Percentiles rank a stretch among this genome's conserved stretches.
Evolutionary conservation across 129 eudicot genomes (phyloP).

Genomic region (Sambucus nigra): DNA sequence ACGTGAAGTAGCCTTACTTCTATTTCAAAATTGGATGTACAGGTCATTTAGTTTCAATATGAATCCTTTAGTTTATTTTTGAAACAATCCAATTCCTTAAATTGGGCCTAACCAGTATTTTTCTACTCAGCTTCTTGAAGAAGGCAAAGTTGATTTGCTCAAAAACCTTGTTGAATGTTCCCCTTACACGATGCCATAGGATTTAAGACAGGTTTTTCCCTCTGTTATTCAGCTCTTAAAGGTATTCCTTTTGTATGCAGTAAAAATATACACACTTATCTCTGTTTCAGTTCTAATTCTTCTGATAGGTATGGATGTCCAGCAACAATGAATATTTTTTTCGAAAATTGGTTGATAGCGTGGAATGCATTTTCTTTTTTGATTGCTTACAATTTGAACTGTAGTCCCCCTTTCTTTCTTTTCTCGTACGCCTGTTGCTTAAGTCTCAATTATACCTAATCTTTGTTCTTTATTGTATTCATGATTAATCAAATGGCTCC

Average conservation of each 20-base stretch:
- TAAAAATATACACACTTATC: not conserved
- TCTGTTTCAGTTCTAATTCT: not conserved
- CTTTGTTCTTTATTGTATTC: too few relatives aligned
- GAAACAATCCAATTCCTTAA: too few relatives aligned
- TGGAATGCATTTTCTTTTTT: not conserved
- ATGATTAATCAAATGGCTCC: too few relatives aligned
- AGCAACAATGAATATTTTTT: not conserved
- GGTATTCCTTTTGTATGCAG: constrained; percentile 22
- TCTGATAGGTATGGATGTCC: not conserved
- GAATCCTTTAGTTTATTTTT: too few relatives aligned
- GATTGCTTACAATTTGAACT: not conserved
- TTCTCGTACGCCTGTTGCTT: not conserved
- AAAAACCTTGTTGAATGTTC: constrained; percentile 94
- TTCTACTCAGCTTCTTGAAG: constrained; percentile 68
- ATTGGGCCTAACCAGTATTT: not conserved
- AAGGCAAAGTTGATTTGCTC: constrained; percentile 74
- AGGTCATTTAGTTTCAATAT: not conserved
- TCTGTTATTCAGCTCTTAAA: constrained; percentile 70
- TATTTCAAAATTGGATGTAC: not conserved
- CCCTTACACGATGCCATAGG: constrained; percentile 73
- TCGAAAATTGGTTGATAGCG: too few relatives aligned
- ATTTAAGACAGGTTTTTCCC: constrained; percentile 83
- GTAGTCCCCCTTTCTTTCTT: not conserved
- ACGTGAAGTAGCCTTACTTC: not conserved
- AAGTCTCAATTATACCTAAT: too few relatives aligned